Evolutionary conservation across 202 grass and related monocot species (phyloP).

Genomic region (Setaria viridis): DNA sequence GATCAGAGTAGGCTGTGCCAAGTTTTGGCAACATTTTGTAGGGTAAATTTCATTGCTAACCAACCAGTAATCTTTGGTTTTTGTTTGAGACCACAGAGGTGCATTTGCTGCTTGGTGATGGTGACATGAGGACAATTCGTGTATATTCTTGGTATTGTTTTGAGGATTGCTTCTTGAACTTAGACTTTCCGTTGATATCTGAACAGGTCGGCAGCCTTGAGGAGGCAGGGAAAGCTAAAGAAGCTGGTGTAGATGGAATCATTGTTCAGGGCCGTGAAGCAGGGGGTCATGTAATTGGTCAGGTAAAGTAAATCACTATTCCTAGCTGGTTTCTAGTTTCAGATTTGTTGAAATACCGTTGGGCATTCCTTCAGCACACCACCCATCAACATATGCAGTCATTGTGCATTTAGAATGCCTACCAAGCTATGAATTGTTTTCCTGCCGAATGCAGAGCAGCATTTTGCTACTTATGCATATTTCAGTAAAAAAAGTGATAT

Average conservation of each 20-base stretch:
- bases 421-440: neutral
- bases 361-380: neutral
- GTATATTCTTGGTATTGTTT: slow-evolving; percentile 12
- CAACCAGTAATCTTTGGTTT: neutral
- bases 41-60: neutral
- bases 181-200: slow-evolving; percentile 3
- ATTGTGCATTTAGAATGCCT: slow-evolving; percentile 31
- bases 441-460: neutral
- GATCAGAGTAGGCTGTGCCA: neutral
- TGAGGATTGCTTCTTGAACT: neutral
- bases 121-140: neutral
- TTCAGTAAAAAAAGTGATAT: neutral
- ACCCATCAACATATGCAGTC: neutral
- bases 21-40: neutral
- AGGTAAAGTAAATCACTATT: slow-evolving; percentile 48
- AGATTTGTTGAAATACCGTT: slow-evolving; percentile 2
- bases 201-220: slow-evolving; percentile 68
- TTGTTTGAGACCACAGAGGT: neutral
- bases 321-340: slow-evolving; percentile 13
- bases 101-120: neutral
- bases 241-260: slow-evolving; percentile 80
- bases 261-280: slow-evolving; percentile 86
- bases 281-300: slow-evolving; percentile 81
- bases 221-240: slow-evolving; percentile 75
- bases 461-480: neutral